Percentiles rank a stretch among this genome's conserved stretches.
phyloP scores from a whole-genome alignment of 2,329 filamentous ascomycete species.

The Aspergillus unguis region DNA sequence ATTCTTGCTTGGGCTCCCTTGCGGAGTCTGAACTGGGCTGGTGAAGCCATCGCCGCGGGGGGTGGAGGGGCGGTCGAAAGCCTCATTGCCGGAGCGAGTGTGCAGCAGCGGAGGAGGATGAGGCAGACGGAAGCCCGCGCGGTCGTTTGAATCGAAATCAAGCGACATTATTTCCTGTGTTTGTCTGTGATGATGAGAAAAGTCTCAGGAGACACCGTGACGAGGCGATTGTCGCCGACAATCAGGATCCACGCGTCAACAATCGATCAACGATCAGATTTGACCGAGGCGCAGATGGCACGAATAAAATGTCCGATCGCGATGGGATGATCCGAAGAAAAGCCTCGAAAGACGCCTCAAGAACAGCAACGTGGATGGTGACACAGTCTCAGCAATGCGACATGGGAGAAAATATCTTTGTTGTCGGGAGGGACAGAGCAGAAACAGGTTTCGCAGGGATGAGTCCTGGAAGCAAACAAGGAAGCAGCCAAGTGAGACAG shows the following conservation, averaged over 20 bases:
- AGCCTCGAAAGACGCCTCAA: neutral
- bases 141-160: slow-evolving; percentile 35
- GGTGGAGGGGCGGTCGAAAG: slow-evolving; percentile 46
- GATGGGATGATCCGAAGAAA: slow-evolving; percentile 4
- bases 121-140: slow-evolving; percentile 38
- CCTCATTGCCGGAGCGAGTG: slow-evolving; percentile 47
- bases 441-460: slow-evolving; percentile 1
- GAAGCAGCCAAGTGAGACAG: neutral
- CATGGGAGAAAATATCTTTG: slow-evolving; percentile 14
- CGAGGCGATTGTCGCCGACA: slow-evolving; percentile 8
- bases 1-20: slow-evolving; percentile 52
- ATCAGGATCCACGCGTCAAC: neutral
- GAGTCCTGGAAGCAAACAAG: neutral
- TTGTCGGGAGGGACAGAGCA: slow-evolving; percentile 8
- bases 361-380: slow-evolving; percentile 11
- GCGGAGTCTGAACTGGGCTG: slow-evolving; percentile 47
- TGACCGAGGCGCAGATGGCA: slow-evolving; percentile 5
- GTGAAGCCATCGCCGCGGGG: slow-evolving; percentile 46
- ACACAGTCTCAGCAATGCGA: slow-evolving; percentile 4
- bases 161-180: slow-evolving; percentile 32
- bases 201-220: neutral
- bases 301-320: neutral
- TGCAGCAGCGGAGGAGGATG: slow-evolving; percentile 48
- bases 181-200: neutral
- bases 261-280: neutral